Evolutionary conservation across 2,329 filamentous ascomycete species (phyloP).

Genomic region (Verticillium nubilum): DNA sequence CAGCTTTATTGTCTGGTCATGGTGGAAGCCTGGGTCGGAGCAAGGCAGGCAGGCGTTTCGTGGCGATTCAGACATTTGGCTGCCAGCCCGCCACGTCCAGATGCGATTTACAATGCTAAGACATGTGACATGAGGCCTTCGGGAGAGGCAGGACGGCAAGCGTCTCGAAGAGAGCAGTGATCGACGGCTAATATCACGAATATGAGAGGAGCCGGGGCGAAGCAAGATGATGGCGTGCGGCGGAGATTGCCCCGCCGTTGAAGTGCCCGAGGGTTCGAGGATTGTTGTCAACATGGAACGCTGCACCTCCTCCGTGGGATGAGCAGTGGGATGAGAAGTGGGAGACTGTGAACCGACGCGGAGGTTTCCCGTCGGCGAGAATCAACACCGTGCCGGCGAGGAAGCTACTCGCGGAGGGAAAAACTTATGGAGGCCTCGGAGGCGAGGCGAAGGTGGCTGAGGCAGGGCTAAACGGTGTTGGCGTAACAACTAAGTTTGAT

Average conservation of each 20-base stretch:
- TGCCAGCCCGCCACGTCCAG: neutral
- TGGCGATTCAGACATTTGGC: neutral
- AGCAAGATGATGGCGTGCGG: neutral
- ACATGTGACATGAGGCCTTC: neutral
- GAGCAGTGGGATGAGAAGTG: neutral
- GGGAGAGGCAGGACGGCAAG: neutral
- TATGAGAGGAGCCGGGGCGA: neutral
- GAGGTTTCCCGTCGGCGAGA: neutral
- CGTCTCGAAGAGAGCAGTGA: neutral
- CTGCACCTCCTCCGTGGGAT: neutral
- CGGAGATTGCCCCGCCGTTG: neutral
- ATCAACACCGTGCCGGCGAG: neutral
- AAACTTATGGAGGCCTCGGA: neutral
- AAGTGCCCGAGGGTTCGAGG: neutral
- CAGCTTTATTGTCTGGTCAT: neutral
- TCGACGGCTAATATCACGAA: neutral
- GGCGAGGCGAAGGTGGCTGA: neutral
- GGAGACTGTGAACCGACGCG: neutral
- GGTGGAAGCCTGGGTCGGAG: neutral
- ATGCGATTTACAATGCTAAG: neutral
- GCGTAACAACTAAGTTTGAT: neutral
- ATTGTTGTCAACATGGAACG: neutral
- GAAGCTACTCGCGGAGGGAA: constrained; percentile 16
- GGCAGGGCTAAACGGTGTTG: neutral
- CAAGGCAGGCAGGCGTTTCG: neutral